Conservation (phyloP, 345 rosid genomes). For the Citrus trifoliata region DNA sequence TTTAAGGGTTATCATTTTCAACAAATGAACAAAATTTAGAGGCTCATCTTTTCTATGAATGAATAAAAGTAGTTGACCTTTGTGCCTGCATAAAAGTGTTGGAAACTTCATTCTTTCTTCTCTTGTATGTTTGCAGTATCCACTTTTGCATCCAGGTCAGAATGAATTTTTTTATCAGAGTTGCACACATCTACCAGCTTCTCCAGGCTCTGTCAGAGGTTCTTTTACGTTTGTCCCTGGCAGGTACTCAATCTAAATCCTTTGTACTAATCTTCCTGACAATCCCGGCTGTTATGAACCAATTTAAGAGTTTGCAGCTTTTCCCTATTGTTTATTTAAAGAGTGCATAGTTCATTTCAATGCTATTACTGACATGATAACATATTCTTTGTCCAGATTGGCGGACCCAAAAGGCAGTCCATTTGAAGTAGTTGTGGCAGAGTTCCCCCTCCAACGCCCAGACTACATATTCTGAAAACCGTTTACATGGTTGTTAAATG, state of each 20-base stretch:
- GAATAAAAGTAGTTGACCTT: background rate
- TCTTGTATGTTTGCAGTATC: slow-evolving; percentile 44
- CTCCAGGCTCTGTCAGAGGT: slow-evolving; percentile 64
- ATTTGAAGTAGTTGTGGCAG: slow-evolving; percentile 59
- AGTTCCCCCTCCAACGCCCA: slow-evolving; percentile 53
- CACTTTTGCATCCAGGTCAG: slow-evolving; percentile 59
- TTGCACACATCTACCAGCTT: slow-evolving; percentile 31
- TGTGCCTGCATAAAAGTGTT: background rate
- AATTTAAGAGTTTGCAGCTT: background rate
- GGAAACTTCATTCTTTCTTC: slow-evolving; percentile 7
- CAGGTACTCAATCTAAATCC: slow-evolving; percentile 41
- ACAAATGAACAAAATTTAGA: background rate
- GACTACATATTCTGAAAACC: slow-evolving; percentile 62
- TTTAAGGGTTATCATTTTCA: background rate
- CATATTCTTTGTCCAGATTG: slow-evolving; percentile 39
- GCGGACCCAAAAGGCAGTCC: slow-evolving; percentile 49
- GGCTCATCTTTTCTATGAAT: background rate
- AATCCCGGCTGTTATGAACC: background rate
- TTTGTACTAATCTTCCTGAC: background rate
- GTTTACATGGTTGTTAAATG: background rate
- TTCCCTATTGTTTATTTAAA: background rate
- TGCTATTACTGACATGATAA: background rate
- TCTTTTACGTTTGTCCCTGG: slow-evolving; percentile 87
- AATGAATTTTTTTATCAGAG: slow-evolving; percentile 79
- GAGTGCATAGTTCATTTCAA: background rate